Conservation (phyloP, 768 basidiomycete species). For the Neoboletus subvelutipes region DNA sequence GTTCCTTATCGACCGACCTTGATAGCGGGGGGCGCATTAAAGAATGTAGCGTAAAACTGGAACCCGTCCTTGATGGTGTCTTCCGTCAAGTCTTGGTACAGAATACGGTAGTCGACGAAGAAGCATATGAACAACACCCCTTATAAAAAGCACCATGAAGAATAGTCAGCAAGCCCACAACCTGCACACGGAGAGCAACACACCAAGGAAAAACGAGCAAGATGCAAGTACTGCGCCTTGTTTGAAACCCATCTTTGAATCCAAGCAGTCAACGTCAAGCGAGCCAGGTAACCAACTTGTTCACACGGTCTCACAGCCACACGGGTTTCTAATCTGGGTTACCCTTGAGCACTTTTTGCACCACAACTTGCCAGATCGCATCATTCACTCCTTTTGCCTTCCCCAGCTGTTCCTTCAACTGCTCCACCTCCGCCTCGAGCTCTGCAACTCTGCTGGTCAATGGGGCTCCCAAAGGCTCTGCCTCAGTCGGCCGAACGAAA, state of each 20-base stretch:
- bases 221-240: constrained; percentile 87
- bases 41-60: constrained; percentile 91
- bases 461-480: constrained; percentile 32
- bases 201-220: constrained; percentile 88
- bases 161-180: constrained; percentile 6
- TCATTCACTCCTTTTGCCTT: constrained; percentile 93
- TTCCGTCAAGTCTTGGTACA: constrained; percentile 68
- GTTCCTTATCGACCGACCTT: constrained; percentile 53
- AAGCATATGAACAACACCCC: constrained; percentile 83
- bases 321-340: neutral
- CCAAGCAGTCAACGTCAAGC: neutral
- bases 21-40: constrained; percentile 88
- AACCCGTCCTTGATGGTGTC: constrained; percentile 73
- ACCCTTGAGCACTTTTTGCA: constrained; percentile 55
- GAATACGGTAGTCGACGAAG: constrained; percentile 82
- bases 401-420: constrained; percentile 65
- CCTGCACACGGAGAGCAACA: constrained; percentile 31
- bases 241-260: constrained; percentile 72
- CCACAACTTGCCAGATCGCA: constrained; percentile 87
- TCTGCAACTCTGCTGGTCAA: constrained; percentile 59
- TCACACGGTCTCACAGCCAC: constrained; percentile 29
- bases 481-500: constrained; percentile 52
- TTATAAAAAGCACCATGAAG: constrained; percentile 22
- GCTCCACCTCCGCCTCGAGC: constrained; percentile 70
- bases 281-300: neutral